Evolutionary conservation across 1,139 yeast genomes (phyloP).

Genomic region (Taphrina pruni): DNA sequence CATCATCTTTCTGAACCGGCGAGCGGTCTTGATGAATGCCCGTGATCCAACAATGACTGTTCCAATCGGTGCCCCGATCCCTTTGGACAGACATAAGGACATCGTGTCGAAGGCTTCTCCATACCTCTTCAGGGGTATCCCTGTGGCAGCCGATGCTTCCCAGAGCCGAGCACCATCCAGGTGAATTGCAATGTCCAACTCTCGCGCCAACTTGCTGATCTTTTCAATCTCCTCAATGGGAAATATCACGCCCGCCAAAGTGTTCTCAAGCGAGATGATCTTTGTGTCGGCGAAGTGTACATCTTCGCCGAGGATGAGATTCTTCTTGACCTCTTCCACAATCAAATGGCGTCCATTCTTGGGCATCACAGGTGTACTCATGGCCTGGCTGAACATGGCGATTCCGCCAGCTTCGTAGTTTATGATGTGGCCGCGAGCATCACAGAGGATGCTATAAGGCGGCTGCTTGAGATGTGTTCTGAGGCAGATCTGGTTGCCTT

Average conservation of each 20-base stretch:
- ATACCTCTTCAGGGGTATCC: slow-evolving; percentile 70
- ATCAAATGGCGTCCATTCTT: slow-evolving; percentile 75
- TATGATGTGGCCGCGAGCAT: slow-evolving; percentile 82
- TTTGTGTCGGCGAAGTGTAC: slow-evolving; percentile 89
- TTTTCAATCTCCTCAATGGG: slow-evolving; percentile 80
- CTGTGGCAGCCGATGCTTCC: slow-evolving; percentile 84
- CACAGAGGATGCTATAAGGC: slow-evolving; percentile 84
- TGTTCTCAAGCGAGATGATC: slow-evolving; percentile 83
- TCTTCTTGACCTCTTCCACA: slow-evolving; percentile 71
- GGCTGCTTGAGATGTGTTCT: slow-evolving; percentile 81
- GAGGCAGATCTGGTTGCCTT: slow-evolving; percentile 86
- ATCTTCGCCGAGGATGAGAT: slow-evolving; percentile 76
- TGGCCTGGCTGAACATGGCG: slow-evolving; percentile 86
- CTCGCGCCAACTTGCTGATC: slow-evolving; percentile 72
- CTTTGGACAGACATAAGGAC: slow-evolving; percentile 86
- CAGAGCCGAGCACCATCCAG: slow-evolving; percentile 96
- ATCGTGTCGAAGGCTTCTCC: slow-evolving; percentile 84
- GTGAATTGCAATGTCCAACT: slow-evolving; percentile 70
- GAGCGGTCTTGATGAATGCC: slow-evolving; percentile 70
- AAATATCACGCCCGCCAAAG: slow-evolving; percentile 79
- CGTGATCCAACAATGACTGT: slow-evolving; percentile 78
- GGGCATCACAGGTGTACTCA: slow-evolving; percentile 86
- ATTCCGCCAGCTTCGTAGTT: slow-evolving; percentile 89
- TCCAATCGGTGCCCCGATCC: slow-evolving; percentile 94
- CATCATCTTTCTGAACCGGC: slow-evolving; percentile 87